Evolutionary conservation across 2,329 filamentous ascomycete genomes (phyloP), one percentile per base, ranked within the genome.

Genomic region (Cytospora piceae): DNA sequence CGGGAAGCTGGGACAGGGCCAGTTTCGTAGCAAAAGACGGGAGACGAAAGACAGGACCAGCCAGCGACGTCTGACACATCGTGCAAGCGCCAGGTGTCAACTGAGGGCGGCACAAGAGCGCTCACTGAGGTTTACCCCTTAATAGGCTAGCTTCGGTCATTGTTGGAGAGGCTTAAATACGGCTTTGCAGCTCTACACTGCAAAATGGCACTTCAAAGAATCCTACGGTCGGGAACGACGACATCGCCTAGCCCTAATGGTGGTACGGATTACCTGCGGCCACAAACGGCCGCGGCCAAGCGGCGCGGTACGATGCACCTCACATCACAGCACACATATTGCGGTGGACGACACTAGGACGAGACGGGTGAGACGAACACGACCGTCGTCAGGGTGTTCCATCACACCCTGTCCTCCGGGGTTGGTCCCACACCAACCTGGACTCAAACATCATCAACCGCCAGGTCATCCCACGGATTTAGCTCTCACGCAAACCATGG

Each of bases 1-100:
- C 57, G 57, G 63, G 63, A 61, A 61, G 57, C 63, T 65, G 63
- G 63, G 63, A 55, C 62, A 60, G 62, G 61, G 55, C 46, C 49
- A 46, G 37, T 22, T 49, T 46, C 42, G 42, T 52, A 27, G 52
- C 42, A 39, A 37, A 31, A 37, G 37, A 39, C 37, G 12, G 15
- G 12, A 39, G 4, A 39, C 37, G 8, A 49, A 29, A 53, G 61
- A 58, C 61, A 31, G 39, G 46, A 46, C 8, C 29, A 15, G 17
- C 27, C 1, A 46, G 42, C 42, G 27, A 46, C 37, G 37, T 39
- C 14, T 46, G 20, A 46, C 42, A 46, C 37, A 22, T 46, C n/a
- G n/a, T 22, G 11, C 46, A 22, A 49, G 0, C 11, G n/a, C n/a
- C 46, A 42, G 27, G 27, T 29, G 27, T 5, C 27, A 29, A 29